Conservation (phyloP, 2,329 filamentous ascomycete species). For the Claviceps sp. region DNA sequence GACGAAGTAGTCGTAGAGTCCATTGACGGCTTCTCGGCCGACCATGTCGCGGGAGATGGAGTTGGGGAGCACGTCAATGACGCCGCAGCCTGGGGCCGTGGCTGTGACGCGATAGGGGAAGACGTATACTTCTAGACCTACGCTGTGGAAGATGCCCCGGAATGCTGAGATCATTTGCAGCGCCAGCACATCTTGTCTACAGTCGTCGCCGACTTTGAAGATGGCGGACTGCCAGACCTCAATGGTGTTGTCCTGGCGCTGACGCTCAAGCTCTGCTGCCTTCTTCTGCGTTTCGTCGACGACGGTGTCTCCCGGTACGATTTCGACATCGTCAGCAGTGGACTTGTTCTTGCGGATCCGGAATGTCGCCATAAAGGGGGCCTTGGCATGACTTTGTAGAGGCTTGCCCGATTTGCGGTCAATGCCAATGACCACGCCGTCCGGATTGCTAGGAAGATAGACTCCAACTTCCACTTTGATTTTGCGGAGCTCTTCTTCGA, state of each 20-base stretch:
- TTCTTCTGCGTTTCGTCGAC: conserved; percentile 28
- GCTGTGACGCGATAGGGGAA: conserved; percentile 96
- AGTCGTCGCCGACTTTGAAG: conserved; percentile 99
- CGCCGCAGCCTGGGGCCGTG: conserved; percentile 90
- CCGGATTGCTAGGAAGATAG: conserved; percentile 92
- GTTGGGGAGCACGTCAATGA: conserved; percentile 95
- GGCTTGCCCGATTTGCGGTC: conserved; percentile 97
- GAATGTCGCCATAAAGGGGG: conserved; percentile 98
- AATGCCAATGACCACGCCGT: conserved; percentile 93
- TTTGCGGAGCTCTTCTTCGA: conserved; percentile 93
- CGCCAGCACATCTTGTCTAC: conserved; percentile 89
- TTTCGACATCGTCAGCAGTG: background rate
- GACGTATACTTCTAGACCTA: conserved; percentile 92
- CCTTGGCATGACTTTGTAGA: conserved; percentile 93
- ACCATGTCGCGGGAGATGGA: conserved; percentile 98
- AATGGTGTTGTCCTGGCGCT: conserved; percentile 42
- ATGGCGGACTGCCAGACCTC: conserved; percentile 99
- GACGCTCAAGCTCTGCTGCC: background rate
- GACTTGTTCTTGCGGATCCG: conserved; percentile 72
- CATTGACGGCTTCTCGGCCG: conserved; percentile 92
- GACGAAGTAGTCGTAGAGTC: conserved; percentile 95
- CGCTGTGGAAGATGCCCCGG: conserved; percentile 87
- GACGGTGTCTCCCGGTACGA: conserved; percentile 18
- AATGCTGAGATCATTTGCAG: conserved; percentile 97
- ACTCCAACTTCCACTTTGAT: conserved; percentile 96